Evolutionary conservation across 768 basidiomycete species (phyloP).

Genomic region (Nidula microcarpa): DNA sequence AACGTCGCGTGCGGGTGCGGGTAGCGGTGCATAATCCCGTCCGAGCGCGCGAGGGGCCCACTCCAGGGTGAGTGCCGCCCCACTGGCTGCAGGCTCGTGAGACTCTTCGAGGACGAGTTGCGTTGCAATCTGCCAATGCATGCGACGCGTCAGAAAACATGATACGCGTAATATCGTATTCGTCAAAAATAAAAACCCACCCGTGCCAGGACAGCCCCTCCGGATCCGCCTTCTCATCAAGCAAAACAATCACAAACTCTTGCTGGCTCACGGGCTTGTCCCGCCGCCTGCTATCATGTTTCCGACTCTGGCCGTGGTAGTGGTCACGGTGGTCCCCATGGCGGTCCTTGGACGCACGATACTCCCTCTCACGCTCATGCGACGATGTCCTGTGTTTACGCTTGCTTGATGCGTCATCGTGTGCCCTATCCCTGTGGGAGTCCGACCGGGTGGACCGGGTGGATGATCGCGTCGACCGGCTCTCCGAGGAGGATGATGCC

Average conservation of each 20-base stretch:
- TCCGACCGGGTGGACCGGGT: neutral
- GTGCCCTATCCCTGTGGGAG: neutral
- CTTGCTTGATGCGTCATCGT: constrained; percentile 4
- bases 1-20: constrained; percentile 6
- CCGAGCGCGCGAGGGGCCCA: constrained; percentile 31
- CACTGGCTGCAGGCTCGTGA: constrained; percentile 19
- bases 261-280: constrained; percentile 10
- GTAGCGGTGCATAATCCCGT: constrained; percentile 15
- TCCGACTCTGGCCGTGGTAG: constrained; percentile 5
- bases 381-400: constrained; percentile 1
- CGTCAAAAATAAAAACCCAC: constrained; percentile 18
- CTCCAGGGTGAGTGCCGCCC: constrained; percentile 31
- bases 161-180: neutral
- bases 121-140: constrained; percentile 24
- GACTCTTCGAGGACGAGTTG: constrained; percentile 16
- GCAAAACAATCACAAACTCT: constrained; percentile 34
- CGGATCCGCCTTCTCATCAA: constrained; percentile 30
- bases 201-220: constrained; percentile 39
- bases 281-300: constrained; percentile 12
- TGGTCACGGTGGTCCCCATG: neutral
- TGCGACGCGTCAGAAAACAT: neutral
- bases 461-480: neutral
- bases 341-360: no score
- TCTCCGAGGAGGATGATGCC: neutral
- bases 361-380: neutral